Conservation (phyloP, 2,329 filamentous ascomycete genomes). For the Cylindrodendrum hubeiense region DNA sequence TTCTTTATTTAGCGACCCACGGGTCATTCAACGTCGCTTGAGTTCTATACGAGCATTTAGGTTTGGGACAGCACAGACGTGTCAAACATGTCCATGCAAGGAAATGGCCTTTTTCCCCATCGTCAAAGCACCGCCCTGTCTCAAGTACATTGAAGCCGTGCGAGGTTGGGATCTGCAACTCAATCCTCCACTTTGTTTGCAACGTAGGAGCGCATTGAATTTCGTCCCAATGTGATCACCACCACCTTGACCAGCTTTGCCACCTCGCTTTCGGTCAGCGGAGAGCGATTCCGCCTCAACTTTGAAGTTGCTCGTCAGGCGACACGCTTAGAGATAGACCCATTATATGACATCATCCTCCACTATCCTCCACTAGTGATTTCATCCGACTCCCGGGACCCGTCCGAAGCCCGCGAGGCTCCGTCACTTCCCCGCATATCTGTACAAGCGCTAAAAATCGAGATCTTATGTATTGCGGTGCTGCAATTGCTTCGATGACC, state of each 20-base stretch:
- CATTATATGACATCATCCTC: background rate
- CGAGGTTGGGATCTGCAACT: background rate
- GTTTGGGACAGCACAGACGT: background rate
- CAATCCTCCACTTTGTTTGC: background rate
- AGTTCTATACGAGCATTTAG: background rate
- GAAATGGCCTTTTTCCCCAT: background rate
- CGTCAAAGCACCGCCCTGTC: background rate
- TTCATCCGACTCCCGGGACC: background rate
- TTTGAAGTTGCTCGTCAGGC: background rate
- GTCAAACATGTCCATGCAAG: background rate
- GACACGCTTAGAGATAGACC: background rate
- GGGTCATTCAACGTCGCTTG: background rate
- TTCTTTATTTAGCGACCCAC: background rate
- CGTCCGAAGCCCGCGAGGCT: too few relatives aligned
- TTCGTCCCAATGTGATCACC: background rate
- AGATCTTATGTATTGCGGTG: too few relatives aligned
- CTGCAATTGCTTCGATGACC: too few relatives aligned
- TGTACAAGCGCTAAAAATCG: too few relatives aligned
- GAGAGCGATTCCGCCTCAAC: background rate
- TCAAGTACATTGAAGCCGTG: background rate
- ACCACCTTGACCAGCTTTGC: background rate
- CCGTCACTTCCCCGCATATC: too few relatives aligned
- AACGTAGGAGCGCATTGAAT: background rate
- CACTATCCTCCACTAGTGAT: background rate
- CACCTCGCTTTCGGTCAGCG: background rate